phyloP scores from a whole-genome alignment of 768 basidiomycete species.

The Ephemerocybe angulata region DNA sequence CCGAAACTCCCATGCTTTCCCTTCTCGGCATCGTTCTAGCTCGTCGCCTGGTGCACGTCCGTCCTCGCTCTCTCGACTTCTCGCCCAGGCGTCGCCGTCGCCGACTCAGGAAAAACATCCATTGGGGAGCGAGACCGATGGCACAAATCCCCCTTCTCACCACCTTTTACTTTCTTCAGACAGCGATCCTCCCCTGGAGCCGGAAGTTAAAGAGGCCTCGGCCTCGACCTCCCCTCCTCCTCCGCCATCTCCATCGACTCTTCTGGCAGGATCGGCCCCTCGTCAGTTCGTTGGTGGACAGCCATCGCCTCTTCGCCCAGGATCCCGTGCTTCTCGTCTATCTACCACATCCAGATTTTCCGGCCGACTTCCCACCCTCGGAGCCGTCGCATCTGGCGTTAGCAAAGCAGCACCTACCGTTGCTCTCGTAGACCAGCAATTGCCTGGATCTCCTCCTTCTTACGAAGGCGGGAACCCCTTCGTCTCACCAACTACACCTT shows the following conservation, averaged over 20 bases:
- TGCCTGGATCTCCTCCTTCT: constrained; percentile 40
- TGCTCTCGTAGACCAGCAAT: constrained; percentile 55
- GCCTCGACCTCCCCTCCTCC: constrained; percentile 32
- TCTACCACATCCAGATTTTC: constrained; percentile 72
- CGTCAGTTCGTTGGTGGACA: constrained; percentile 27
- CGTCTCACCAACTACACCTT: constrained; percentile 43
- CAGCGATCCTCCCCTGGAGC: constrained; percentile 26
- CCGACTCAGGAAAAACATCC: constrained; percentile 31
- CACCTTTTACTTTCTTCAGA: constrained; percentile 10
- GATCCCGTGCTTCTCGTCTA: constrained; percentile 66
- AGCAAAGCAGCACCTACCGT: constrained; percentile 65
- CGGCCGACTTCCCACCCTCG: constrained; percentile 58
- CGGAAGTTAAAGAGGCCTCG: background rate
- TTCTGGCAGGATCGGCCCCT: constrained; percentile 31
- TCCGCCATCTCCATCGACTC: constrained; percentile 35
- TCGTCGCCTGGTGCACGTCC: constrained; percentile 70
- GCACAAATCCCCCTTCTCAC: constrained; percentile 10
- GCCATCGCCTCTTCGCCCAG: constrained; percentile 65
- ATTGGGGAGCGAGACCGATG: constrained; percentile 18
- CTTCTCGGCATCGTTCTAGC: constrained; percentile 57
- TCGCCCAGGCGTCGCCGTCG: constrained; percentile 69
- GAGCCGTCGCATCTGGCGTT: constrained; percentile 38
- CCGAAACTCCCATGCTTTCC: constrained; percentile 67
- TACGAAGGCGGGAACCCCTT: constrained; percentile 41
- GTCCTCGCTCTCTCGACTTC: constrained; percentile 73